Evolutionary conservation across 2,329 filamentous ascomycete genomes (phyloP), one percentile per base, ranked within the genome.

Genomic region (Paraphaeosphaeria minitans): DNA sequence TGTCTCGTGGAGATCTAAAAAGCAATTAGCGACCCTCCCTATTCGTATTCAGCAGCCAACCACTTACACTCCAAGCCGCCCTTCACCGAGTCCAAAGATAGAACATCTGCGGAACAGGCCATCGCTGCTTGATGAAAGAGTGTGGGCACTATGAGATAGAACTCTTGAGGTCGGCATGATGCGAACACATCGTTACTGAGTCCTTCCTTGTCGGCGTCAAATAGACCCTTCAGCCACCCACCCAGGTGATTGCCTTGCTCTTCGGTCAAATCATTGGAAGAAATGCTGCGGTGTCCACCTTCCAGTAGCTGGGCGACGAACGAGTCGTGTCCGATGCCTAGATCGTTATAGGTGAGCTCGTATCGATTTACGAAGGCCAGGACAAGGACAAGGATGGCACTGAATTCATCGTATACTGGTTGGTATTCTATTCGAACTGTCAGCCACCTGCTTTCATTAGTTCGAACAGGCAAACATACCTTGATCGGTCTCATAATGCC

Each of bases 321-420:
- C 1, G 88, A 90, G 57, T 88, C 85, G 0, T 82, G 70, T 1
- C 84, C 80, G 13, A 86, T 78, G 2, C 89, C 90, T 31, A 93
- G 79, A 37, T 93, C 89, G 4, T 84, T 77, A 6, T 82, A 79
- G 0, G 82, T 84, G 10, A 95, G 80, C 53, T 86, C 84, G 68
- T 93, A 94, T 14, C 92, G 87, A 70, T 92, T 85, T n/a, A 89
- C 84, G 63, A 93, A 89, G 0, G 89, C 89, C 53, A 93, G 77
- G 0, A 93, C 83, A 2, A 95, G 80, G 1, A 95, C 82, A 8
- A 95, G 78, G 16, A 93, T 87, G 0, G 89, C 87, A 0, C 91
- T 90, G 65, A 94, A 95, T 66, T 96, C 92, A 69, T 95, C 92
- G 66, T 95, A 95, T 0, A 93, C 87, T 0, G 91, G 91, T 71